Conservation (phyloP, 768 basidiomycete genomes). For the Suillus decipiens region DNA sequence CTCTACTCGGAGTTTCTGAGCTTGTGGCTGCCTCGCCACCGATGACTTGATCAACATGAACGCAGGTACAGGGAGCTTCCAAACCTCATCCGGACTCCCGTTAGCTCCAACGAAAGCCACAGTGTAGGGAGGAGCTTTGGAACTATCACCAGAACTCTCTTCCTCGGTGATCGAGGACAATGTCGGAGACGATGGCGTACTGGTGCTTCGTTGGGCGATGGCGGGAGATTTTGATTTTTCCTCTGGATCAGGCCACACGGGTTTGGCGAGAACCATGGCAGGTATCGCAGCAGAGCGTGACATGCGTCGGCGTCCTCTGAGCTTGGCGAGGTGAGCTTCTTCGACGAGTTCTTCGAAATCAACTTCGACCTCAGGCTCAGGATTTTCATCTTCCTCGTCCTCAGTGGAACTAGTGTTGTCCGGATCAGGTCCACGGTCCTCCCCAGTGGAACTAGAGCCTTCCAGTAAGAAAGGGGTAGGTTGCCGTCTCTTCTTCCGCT, state of each 20-base stretch:
- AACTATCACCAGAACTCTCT: not conserved
- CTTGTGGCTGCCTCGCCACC: slow-evolving; percentile 4
- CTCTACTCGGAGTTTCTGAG: slow-evolving; percentile 6
- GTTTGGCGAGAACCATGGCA: not conserved
- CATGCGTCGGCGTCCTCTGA: slow-evolving; percentile 1
- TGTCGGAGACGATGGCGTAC: not conserved
- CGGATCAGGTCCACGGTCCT: not conserved
- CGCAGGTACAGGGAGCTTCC: slow-evolving; percentile 5
- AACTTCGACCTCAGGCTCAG: slow-evolving; percentile 2
- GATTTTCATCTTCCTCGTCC: slow-evolving; percentile 3
- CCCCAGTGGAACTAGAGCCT: not conserved
- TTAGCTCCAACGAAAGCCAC: slow-evolving; percentile 5
- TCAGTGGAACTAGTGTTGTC: not conserved
- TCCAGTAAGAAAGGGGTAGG: not conserved
- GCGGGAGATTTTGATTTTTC: not conserved
- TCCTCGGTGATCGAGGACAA: slow-evolving; percentile 1
- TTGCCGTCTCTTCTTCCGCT: slow-evolving; percentile 5
- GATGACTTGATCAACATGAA: slow-evolving; percentile 5
- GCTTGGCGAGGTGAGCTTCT: slow-evolving; percentile 1
- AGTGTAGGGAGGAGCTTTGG: slow-evolving; percentile 1
- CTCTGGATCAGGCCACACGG: not conserved
- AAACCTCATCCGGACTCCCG: slow-evolving; percentile 5
- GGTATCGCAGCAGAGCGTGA: not conserved
- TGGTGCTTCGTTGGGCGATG: not conserved
- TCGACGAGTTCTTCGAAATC: slow-evolving; percentile 6